These are phyloP conservation scores for Podospora australis DNA, from an alignment of 495 filamentous ascomycete genomes.

Conservation along the genomic window DNA sequence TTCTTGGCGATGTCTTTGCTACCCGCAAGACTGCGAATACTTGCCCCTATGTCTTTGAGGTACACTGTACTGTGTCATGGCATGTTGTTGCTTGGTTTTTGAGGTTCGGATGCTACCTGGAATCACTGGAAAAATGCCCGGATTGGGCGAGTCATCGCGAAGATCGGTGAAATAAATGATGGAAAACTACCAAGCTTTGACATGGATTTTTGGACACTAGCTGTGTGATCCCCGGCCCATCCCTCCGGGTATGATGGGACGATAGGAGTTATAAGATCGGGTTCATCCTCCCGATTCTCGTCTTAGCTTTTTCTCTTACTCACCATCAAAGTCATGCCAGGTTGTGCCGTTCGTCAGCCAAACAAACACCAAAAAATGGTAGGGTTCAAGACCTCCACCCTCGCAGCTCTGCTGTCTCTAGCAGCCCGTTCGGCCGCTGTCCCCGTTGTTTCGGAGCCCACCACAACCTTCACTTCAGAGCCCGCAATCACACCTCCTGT, in stretches of 20 bases:
- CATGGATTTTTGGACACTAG: background rate
- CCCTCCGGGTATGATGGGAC: background rate
- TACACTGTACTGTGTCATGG: no score
- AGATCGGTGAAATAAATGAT: background rate
- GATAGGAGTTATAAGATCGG: background rate
- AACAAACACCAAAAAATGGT: constrained; percentile 4
- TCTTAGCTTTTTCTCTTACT: no score
- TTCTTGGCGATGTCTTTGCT: background rate
- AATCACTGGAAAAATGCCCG: no score
- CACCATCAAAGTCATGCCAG: background rate
- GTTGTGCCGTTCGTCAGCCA: background rate
- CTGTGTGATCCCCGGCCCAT: background rate
- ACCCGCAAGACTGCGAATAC: background rate
- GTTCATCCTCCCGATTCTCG: background rate
- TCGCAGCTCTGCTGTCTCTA: constrained; percentile 19
- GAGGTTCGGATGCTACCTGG: no score
- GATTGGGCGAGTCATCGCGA: background rate
- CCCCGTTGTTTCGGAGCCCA: constrained; percentile 30
- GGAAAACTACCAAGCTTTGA: background rate
- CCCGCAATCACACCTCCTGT: constrained; percentile 16
- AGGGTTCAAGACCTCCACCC: constrained; percentile 10
- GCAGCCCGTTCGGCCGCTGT: constrained; percentile 15
- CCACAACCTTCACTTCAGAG: constrained; percentile 28
- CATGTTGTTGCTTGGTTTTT: no score
- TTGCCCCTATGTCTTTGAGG: background rate